phyloP scores from a whole-genome alignment of 2,329 filamentous ascomycete genomes.

The Acrocalymma vagum region DNA sequence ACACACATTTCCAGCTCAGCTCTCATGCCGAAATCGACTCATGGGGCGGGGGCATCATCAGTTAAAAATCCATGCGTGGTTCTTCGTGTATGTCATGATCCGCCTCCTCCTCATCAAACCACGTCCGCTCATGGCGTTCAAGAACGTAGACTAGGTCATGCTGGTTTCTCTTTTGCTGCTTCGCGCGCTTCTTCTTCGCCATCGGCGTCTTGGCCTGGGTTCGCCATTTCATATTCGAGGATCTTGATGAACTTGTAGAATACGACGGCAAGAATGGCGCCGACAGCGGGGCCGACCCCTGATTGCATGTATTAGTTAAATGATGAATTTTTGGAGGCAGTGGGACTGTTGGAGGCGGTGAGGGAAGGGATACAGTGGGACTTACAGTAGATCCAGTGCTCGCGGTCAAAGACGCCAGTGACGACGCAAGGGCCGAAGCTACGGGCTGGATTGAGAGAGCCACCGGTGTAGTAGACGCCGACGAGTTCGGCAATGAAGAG shows the following conservation, averaged over 20 bases:
- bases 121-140: too few relatives aligned
- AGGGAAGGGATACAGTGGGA: too few relatives aligned
- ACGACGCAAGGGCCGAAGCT: slow-evolving; percentile 56
- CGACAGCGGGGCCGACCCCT: slow-evolving; percentile 55
- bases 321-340: not conserved
- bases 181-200: slow-evolving; percentile 31
- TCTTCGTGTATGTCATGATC: too few relatives aligned
- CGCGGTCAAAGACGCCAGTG: slow-evolving; percentile 48
- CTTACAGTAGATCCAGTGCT: slow-evolving; percentile 63
- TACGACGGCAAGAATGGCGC: slow-evolving; percentile 55
- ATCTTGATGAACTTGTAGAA: slow-evolving; percentile 60
- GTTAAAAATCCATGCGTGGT: too few relatives aligned
- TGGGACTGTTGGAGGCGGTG: too few relatives aligned
- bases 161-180: slow-evolving; percentile 26
- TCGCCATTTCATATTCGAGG: slow-evolving; percentile 47
- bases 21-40: too few relatives aligned
- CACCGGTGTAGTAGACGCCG: slow-evolving; percentile 59
- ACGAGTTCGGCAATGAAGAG: slow-evolving; percentile 69
- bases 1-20: too few relatives aligned
- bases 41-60: too few relatives aligned
- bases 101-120: too few relatives aligned
- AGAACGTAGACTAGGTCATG: too few relatives aligned
- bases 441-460: slow-evolving; percentile 56
- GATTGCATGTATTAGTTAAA: slow-evolving; percentile 21
- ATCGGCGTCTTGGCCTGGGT: slow-evolving; percentile 45